phyloP scores from a whole-genome alignment of 768 basidiomycete species.

The Postia placenta region DNA sequence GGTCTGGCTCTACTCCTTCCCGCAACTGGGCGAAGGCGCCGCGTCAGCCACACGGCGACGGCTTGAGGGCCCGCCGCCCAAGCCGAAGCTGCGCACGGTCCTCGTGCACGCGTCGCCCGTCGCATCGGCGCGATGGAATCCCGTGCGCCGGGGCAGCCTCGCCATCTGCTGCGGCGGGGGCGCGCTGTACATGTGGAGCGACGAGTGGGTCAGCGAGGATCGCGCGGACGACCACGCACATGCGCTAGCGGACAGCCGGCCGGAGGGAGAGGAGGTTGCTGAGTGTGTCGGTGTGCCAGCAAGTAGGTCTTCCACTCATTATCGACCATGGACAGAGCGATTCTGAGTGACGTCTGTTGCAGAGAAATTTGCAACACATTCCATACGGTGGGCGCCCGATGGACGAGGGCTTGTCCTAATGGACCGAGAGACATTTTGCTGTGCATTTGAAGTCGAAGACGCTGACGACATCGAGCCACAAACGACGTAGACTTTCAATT shows the following conservation, averaged over 20 bases:
- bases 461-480: slow-evolving; percentile 8
- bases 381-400: slow-evolving; percentile 79
- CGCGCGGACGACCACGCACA: slow-evolving; percentile 7
- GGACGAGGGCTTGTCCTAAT: slow-evolving; percentile 74
- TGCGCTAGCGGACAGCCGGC: slow-evolving; percentile 26
- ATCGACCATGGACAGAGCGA: too few species aligned
- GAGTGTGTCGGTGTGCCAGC: slow-evolving; percentile 88
- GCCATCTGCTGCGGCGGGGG: slow-evolving; percentile 61
- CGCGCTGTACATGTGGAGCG: slow-evolving; percentile 75
- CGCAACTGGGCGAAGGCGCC: not conserved
- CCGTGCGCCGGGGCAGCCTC: slow-evolving; percentile 60
- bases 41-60: not conserved
- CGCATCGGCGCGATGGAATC: slow-evolving; percentile 71
- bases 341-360: not conserved
- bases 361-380: slow-evolving; percentile 57
- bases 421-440: slow-evolving; percentile 79
- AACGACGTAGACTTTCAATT: too few species aligned
- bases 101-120: slow-evolving; percentile 62
- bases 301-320: slow-evolving; percentile 33
- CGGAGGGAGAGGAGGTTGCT: slow-evolving; percentile 68
- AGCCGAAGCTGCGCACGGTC: slow-evolving; percentile 62
- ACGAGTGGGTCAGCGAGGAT: slow-evolving; percentile 58
- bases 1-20: slow-evolving; percentile 13
- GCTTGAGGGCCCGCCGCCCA: slow-evolving; percentile 11
- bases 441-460: slow-evolving; percentile 66